phyloP scores from a whole-genome alignment of 352 stramenopile genomes.

The Pythium inflatum region DNA sequence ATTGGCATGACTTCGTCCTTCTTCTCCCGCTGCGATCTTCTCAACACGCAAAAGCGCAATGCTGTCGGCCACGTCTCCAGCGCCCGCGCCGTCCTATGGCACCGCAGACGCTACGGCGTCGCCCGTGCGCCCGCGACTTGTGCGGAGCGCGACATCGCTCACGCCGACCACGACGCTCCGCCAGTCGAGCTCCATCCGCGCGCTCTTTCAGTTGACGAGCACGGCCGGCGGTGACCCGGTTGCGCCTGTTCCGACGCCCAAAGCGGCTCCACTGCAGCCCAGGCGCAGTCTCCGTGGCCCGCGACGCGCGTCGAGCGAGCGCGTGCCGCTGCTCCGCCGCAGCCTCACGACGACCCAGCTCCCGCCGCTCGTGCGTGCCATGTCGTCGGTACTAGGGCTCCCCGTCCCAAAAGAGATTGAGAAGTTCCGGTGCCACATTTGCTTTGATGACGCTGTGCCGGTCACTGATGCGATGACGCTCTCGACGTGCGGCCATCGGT shows the following conservation, averaged over 20 bases:
- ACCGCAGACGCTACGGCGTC: too few species aligned
- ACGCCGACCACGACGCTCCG: constrained; percentile 12
- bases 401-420: constrained; percentile 67
- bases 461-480: constrained; percentile 45
- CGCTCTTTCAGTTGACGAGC: constrained; percentile 13
- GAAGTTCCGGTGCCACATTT: constrained; percentile 81
- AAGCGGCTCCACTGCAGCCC: not conserved
- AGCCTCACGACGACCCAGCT: constrained; percentile 21
- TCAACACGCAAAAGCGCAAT: too few species aligned
- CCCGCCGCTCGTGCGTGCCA: not conserved
- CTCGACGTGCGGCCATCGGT: constrained; percentile 54
- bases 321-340: constrained; percentile 14
- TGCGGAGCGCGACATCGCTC: too few species aligned
- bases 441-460: constrained; percentile 63
- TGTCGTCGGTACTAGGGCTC: constrained; percentile 27
- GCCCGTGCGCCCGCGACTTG: too few species aligned
- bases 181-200: constrained; percentile 12
- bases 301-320: not conserved
- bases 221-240: not conserved
- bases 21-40: too few species aligned
- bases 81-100: too few species aligned
- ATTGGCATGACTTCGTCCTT: too few species aligned
- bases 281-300: constrained; percentile 1
- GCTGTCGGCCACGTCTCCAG: too few species aligned
- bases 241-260: not conserved